Base-by-base conservation (phyloP, 495 filamentous ascomycete species). In the Neurospora intermedia region DNA sequence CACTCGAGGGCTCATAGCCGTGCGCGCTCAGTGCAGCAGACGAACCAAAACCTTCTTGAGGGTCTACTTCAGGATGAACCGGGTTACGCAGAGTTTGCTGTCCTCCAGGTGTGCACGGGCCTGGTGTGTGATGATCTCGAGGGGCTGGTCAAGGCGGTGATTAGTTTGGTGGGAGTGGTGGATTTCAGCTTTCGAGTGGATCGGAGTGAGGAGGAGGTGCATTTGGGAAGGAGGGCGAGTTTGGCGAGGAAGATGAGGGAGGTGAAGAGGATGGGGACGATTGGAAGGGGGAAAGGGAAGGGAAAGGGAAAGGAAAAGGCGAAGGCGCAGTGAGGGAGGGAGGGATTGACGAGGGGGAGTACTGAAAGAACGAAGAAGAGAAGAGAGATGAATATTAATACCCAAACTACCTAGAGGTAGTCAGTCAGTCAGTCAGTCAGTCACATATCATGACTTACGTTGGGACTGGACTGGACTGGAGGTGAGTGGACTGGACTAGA, bases 61-160 rank as follows among this genome's bases (percentile, higher is more conserved):
- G 54, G 54, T 0, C 54, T 66, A 6, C 23, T 66, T 1, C 54
- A 66, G 8, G 87, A 89, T 11, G 91, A 94, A 79, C 92, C 91
- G 0, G 92, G 92, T 0, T 95, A 94, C 78, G 87, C 90, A 2
- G 91, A 92, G 31, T 97, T 95, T 83, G 92, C 92, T 0, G 92
- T 94, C 0, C 81, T 94, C 73, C 92, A 95, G 76, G 90, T 97
- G 38, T 92, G 91, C 59, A 91, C 88, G 11, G 85, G 89, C 71
- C 88, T 93, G 75, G 87, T 96, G 41, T 88, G 88, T 62, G 89
- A 90, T 42, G 93, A 96, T 80, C 80, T 94, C 27, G 85, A 88
- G 66, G 85, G 87, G 70, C 79, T 93, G 39, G 81, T 92, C 77
- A 81, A 81, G 38, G 85, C 85, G 45, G 90, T 94, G 1, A 92